A percentile compares a stretch with the other conserved stretches of the same genome.
Evolutionary conservation across 2,329 filamentous ascomycete genomes (phyloP).

Genomic region (Colletotrichum acutatum): DNA sequence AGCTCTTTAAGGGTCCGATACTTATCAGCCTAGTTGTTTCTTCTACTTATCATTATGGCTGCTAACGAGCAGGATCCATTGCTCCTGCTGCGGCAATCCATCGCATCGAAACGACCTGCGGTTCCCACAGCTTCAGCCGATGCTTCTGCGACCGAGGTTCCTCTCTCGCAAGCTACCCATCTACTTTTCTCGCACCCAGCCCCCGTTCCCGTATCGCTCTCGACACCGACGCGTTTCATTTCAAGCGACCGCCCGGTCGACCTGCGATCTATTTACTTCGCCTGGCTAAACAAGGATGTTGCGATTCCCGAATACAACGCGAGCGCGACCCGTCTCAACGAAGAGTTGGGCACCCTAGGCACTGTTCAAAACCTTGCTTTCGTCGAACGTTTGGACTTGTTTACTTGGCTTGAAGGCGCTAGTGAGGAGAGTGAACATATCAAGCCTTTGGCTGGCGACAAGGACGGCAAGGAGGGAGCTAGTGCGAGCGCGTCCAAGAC

Average conservation of each 20-base stretch:
- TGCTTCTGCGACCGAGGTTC: conserved; percentile 68
- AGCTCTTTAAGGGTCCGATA: not conserved
- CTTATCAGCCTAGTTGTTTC: not conserved
- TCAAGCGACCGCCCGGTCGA: conserved; percentile 82
- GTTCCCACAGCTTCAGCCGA: conserved; percentile 79
- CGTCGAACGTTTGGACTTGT: conserved; percentile 89
- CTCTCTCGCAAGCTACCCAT: conserved; percentile 80
- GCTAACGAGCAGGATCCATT: conserved; percentile 78
- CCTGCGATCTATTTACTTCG: conserved; percentile 94
- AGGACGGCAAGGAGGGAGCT: conserved; percentile 55
- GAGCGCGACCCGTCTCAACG: conserved; percentile 82
- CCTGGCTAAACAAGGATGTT: conserved; percentile 92
- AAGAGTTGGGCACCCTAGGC: conserved; percentile 74
- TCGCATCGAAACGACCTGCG: conserved; percentile 76
- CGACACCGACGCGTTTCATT: conserved; percentile 84
- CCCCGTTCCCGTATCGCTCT: conserved; percentile 74
- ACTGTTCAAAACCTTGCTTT: conserved; percentile 90
- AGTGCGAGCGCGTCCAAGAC: conserved; percentile 50
- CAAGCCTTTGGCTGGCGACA: conserved; percentile 79
- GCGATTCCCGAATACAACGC: conserved; percentile 92
- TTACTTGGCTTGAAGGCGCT: conserved; percentile 92
- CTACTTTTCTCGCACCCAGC: conserved; percentile 76
- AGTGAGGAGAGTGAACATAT: conserved; percentile 94
- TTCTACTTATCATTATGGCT: conserved; percentile 59
- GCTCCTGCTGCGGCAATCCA: conserved; percentile 83